phyloP scores from a whole-genome alignment of 176 grass and related monocot species.

The Alopecurus myosuroides region DNA sequence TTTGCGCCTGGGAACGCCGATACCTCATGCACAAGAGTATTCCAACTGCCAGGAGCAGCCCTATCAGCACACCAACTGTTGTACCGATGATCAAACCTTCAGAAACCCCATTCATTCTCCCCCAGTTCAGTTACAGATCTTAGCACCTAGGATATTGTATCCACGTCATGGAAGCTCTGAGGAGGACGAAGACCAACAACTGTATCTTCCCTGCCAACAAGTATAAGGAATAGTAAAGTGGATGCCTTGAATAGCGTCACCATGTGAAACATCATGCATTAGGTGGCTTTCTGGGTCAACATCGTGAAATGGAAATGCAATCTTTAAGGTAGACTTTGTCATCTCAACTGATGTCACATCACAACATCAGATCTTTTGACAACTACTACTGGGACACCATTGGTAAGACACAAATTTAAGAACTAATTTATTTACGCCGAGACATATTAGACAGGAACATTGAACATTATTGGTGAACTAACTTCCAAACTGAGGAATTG shows the following conservation, averaged over 20 bases:
- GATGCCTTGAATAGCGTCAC: neutral
- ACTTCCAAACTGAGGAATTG: conserved; percentile 4
- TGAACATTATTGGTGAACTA: conserved; percentile 23
- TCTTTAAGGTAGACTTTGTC: conserved; percentile 23
- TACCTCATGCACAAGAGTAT: conserved; percentile 66
- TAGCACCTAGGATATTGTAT: conserved; percentile 5
- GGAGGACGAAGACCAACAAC: neutral
- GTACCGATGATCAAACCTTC: conserved; percentile 68
- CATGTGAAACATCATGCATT: neutral
- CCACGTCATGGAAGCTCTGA: conserved; percentile 37
- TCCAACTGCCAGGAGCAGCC: conserved; percentile 62
- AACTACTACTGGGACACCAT: neutral
- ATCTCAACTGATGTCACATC: conserved; percentile 26
- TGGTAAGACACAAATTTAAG: neutral
- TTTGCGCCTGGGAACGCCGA: conserved; percentile 45
- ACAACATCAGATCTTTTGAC: conserved; percentile 8
- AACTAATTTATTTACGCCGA: neutral
- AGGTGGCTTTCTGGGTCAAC: conserved; percentile 25
- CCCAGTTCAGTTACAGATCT: neutral
- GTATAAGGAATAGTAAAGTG: conserved; percentile 26
- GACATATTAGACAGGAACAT: neutral
- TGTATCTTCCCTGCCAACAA: conserved; percentile 31
- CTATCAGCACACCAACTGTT: conserved; percentile 68
- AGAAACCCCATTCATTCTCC: conserved; percentile 53
- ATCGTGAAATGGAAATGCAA: conserved; percentile 22